Percentiles rank a stretch among this genome's conserved stretches.
phyloP scores from a whole-genome alignment of 306 rosid genomes.

The Senna tora region DNA sequence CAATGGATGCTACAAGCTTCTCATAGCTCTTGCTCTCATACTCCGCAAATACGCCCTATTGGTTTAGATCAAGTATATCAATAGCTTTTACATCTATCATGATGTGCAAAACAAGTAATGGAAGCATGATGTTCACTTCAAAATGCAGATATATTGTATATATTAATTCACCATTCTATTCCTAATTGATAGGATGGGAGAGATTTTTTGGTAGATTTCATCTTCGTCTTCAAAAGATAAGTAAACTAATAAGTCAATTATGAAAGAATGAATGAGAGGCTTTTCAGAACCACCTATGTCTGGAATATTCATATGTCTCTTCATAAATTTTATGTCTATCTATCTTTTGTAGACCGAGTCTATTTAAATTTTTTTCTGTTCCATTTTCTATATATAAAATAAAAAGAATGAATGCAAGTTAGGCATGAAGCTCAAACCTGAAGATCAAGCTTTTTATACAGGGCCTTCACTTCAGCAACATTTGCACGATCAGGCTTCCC shows the following conservation, averaged over 20 bases:
- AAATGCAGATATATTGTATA: not conserved
- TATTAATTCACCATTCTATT: slow-evolving; percentile 5
- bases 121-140: slow-evolving; percentile 1
- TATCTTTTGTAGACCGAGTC: too few relatives aligned
- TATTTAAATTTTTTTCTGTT: not conserved
- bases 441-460: slow-evolving; percentile 73
- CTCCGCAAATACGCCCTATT: slow-evolving; percentile 70
- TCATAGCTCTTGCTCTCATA: slow-evolving; percentile 73
- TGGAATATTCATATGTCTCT: not conserved
- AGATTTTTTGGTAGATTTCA: too few relatives aligned
- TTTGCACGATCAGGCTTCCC: slow-evolving; percentile 68
- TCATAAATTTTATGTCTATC: not conserved
- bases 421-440: slow-evolving; percentile 56
- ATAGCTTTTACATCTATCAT: not conserved
- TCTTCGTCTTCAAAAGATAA: too few relatives aligned
- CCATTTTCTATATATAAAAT: not conserved
- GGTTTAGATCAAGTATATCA: slow-evolving; percentile 22
- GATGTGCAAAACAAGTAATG: not conserved
- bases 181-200: too few relatives aligned
- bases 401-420: not conserved
- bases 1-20: slow-evolving; percentile 65
- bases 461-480: slow-evolving; percentile 73
- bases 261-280: too few relatives aligned
- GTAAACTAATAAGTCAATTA: too few relatives aligned
- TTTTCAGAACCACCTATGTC: too few relatives aligned